These are phyloP conservation scores for Pseudodiploospora longispora DNA, from an alignment of 2,329 filamentous ascomycete species.

Conservation along the genomic window DNA sequence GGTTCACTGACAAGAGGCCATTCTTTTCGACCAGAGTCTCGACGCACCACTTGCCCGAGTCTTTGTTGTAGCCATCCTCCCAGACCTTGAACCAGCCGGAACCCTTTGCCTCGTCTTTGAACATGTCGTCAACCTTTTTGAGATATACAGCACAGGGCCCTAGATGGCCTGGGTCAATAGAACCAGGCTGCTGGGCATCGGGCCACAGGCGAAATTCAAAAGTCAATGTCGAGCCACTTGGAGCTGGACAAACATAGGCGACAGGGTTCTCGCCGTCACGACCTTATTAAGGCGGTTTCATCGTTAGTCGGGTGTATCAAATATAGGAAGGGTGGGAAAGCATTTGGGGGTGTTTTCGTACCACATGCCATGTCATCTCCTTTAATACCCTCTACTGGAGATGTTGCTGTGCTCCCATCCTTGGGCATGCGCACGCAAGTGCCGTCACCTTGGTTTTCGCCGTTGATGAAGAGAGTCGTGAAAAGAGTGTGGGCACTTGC, in stretches of 20 bases:
- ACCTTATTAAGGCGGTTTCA: slow-evolving; percentile 23
- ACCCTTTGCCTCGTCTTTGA: slow-evolving; percentile 44
- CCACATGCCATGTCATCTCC: slow-evolving; percentile 64
- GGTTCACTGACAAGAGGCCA: slow-evolving; percentile 52
- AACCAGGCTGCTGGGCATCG: slow-evolving; percentile 42
- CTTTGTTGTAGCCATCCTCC: slow-evolving; percentile 56
- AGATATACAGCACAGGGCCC: slow-evolving; percentile 68
- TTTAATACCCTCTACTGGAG: slow-evolving; percentile 48
- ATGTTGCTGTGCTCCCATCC: slow-evolving; percentile 41
- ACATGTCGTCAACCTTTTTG: slow-evolving; percentile 57
- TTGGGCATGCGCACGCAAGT: slow-evolving; percentile 62
- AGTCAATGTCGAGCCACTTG: slow-evolving; percentile 48
- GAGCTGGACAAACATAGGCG: slow-evolving; percentile 38
- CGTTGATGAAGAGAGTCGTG: slow-evolving; percentile 55
- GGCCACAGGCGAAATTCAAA: slow-evolving; percentile 60
- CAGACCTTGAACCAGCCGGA: slow-evolving; percentile 74
- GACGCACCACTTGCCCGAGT: slow-evolving; percentile 56
- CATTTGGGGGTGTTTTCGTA: slow-evolving; percentile 27
- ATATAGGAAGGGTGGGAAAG: too few species aligned
- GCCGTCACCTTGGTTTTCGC: slow-evolving; percentile 58
- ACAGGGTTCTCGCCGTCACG: slow-evolving; percentile 36
- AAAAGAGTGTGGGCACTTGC: slow-evolving; percentile 52
- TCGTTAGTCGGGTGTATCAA: not conserved
- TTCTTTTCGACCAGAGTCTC: slow-evolving; percentile 58
- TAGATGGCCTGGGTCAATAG: slow-evolving; percentile 53